Evolutionary conservation across 768 basidiomycete genomes (phyloP).

Genomic region (Amanita rubescens): DNA sequence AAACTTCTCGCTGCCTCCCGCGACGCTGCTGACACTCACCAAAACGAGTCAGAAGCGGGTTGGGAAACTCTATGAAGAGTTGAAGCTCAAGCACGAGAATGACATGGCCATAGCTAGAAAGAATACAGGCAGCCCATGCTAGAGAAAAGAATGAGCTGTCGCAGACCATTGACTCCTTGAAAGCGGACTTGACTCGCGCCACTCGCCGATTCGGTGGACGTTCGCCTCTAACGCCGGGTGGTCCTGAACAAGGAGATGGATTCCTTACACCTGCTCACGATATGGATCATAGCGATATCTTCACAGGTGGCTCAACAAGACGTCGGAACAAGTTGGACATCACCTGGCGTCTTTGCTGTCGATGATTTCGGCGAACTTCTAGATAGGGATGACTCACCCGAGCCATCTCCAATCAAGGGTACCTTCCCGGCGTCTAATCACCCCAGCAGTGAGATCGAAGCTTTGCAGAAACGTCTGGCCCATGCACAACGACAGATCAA

Average conservation of each 20-base stretch:
- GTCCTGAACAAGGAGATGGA: constrained; percentile 28
- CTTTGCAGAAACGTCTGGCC: constrained; percentile 70
- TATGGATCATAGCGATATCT: constrained; percentile 57
- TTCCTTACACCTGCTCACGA: constrained; percentile 52
- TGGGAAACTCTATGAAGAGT: constrained; percentile 52
- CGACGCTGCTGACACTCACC: constrained; percentile 75
- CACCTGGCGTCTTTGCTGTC: constrained; percentile 43
- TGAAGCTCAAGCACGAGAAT: constrained; percentile 90
- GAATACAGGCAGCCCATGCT: constrained; percentile 75
- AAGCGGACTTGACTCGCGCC: constrained; percentile 64
- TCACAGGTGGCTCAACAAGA: constrained; percentile 58
- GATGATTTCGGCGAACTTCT: constrained; percentile 3
- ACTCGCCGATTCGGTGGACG: constrained; percentile 46
- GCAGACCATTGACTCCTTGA: constrained; percentile 67
- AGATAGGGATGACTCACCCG: constrained; percentile 7
- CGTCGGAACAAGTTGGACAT: constrained; percentile 43
- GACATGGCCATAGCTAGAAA: constrained; percentile 89
- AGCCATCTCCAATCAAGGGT: constrained; percentile 7
- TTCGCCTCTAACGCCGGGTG: constrained; percentile 68
- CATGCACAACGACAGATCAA: constrained; percentile 83
- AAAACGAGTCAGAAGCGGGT: constrained; percentile 80
- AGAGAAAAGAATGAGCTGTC: constrained; percentile 93
- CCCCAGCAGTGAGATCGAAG: constrained; percentile 75
- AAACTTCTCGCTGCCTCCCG: constrained; percentile 66
- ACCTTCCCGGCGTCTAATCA: constrained; percentile 63